A percentile compares a stretch with the other conserved stretches of the same genome.
These are phyloP conservation scores for Globisporangium recalcitrans DNA, from an alignment of 352 stramenopile species.

Conservation along the genomic window DNA sequence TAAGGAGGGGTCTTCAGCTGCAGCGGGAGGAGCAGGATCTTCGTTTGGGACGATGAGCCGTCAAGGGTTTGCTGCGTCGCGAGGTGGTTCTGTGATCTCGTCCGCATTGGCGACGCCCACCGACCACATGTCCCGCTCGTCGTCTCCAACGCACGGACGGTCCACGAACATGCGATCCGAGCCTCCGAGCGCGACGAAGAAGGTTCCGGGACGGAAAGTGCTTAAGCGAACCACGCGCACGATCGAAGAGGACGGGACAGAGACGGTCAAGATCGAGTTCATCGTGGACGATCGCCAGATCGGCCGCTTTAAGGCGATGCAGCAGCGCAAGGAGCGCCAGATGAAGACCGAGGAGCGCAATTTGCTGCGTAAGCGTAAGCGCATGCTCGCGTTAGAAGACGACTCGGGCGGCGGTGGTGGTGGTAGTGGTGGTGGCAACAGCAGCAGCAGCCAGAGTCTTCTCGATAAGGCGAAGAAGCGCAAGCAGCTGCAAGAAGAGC, in stretches of 20 bases:
- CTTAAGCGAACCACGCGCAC: slow-evolving; percentile 70
- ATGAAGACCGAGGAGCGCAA: slow-evolving; percentile 68
- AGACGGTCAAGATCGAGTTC: slow-evolving; percentile 75
- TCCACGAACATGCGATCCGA: slow-evolving; percentile 8
- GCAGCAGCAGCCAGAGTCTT: slow-evolving; percentile 18
- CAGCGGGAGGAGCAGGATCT: not conserved
- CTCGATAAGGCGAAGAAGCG: slow-evolving; percentile 74
- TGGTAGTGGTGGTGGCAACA: too few relatives aligned
- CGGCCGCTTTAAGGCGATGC: slow-evolving; percentile 65
- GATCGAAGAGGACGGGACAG: slow-evolving; percentile 76
- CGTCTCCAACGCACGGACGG: slow-evolving; percentile 49
- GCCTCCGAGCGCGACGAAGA: slow-evolving; percentile 29
- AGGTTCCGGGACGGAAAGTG: slow-evolving; percentile 47
- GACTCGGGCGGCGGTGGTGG: slow-evolving; percentile 15
- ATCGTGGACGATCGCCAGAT: slow-evolving; percentile 72
- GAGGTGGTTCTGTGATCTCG: slow-evolving; percentile 48
- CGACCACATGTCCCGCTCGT: slow-evolving; percentile 57
- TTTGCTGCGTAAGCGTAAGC: slow-evolving; percentile 72
- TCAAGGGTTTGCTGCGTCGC: slow-evolving; percentile 32
- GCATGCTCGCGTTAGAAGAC: slow-evolving; percentile 67
- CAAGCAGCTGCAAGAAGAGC: slow-evolving; percentile 79
- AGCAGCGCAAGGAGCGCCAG: slow-evolving; percentile 70
- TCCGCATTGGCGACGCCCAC: slow-evolving; percentile 64
- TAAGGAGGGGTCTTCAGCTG: slow-evolving; percentile 27
- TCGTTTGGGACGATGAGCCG: slow-evolving; percentile 26